phyloP scores from a whole-genome alignment of 176 grass and related monocot genomes.

The Metroxylon sagu region DNA sequence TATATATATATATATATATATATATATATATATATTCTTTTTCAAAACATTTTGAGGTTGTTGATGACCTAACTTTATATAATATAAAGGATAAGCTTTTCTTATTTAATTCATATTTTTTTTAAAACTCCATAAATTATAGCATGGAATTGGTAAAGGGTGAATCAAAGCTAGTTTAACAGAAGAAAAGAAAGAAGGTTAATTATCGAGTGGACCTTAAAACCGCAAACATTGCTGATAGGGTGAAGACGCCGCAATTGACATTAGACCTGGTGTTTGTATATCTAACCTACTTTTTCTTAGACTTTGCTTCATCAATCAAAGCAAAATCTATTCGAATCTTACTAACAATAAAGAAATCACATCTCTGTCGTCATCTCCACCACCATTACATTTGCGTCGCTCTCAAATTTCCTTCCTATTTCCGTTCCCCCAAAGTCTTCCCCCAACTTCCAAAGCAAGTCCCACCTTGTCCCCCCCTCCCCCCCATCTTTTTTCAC shows the following conservation, averaged over 20 bases:
- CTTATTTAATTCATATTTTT: too few relatives aligned
- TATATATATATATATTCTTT: too few relatives aligned
- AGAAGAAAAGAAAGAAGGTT: neutral
- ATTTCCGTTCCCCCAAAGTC: neutral
- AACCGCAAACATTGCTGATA: neutral
- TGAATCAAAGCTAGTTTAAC: too few relatives aligned
- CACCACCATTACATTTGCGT: neutral
- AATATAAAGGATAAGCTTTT: too few relatives aligned
- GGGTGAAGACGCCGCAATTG: neutral
- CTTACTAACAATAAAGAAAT: neutral
- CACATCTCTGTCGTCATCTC: neutral
- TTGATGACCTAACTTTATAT: too few relatives aligned
- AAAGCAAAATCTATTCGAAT: neutral
- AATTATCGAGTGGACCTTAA: too few relatives aligned
- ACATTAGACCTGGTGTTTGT: neutral
- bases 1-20: too few relatives aligned
- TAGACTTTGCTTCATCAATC: too few relatives aligned
- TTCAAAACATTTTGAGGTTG: too few relatives aligned
- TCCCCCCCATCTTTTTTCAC: constrained; percentile 4
- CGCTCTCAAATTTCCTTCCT: neutral
- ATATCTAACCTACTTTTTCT: too few relatives aligned
- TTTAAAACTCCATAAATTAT: too few relatives aligned
- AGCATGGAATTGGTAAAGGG: too few relatives aligned
- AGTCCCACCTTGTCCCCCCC: neutral
- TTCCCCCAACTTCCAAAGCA: neutral